Percentiles rank a stretch among this genome's conserved stretches.
Conservation (phyloP, 2,329 filamentous ascomycete species). For the Stagonosporopsis cucurbitacearum region DNA sequence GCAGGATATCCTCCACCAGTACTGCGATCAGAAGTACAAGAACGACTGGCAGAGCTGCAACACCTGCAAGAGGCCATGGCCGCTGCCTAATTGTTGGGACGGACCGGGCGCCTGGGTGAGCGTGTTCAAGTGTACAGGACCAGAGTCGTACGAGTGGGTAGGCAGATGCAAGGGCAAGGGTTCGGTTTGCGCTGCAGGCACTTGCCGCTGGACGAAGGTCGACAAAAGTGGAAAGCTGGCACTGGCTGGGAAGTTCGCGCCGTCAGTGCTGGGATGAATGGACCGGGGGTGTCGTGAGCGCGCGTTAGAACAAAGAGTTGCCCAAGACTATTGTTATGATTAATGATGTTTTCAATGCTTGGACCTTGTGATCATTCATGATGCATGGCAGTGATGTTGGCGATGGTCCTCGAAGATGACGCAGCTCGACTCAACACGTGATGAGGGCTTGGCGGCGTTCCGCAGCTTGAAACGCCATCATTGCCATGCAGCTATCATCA, state of each 20-base stretch:
- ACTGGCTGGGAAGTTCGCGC: background rate
- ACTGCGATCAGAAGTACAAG: conserved; percentile 24
- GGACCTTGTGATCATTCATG: background rate
- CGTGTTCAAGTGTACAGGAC: conserved; percentile 22
- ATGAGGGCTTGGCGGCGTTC: conserved; percentile 2
- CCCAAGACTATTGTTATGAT: background rate
- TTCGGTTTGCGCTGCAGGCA: conserved; percentile 4
- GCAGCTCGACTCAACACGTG: conserved; percentile 10
- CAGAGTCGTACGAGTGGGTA: conserved; percentile 16
- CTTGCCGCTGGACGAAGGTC: conserved; percentile 1
- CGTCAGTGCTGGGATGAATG: background rate
- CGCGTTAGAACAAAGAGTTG: background rate
- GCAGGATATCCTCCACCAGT: conserved; percentile 27
- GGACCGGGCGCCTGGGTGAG: conserved; percentile 22
- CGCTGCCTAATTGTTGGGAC: conserved; percentile 20
- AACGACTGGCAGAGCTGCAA: conserved; percentile 28
- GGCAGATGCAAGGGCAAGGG: conserved; percentile 6
- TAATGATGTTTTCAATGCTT: background rate
- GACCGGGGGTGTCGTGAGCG: background rate
- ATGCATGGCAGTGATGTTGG: background rate
- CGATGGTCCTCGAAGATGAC: conserved; percentile 9
- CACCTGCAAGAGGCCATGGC: conserved; percentile 22
- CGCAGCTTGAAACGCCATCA: conserved; percentile 19
- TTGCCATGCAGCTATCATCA: conserved; percentile 28
- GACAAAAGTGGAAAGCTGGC: background rate